These are phyloP conservation scores for Pichia sp. DNA, from an alignment of 1,139 yeast genomes.

Conservation along the genomic window DNA sequence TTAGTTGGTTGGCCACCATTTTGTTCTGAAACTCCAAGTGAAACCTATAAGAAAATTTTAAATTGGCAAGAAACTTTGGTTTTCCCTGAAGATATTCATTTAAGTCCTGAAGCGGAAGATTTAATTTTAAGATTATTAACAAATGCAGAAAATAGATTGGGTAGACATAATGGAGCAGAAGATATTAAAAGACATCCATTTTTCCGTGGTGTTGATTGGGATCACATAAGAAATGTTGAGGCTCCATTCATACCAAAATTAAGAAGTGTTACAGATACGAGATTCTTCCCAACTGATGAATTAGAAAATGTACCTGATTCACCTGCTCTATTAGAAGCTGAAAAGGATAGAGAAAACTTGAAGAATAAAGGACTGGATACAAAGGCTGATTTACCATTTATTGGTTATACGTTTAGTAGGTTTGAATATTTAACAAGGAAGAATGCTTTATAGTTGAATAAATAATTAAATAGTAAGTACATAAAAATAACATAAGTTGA, in stretches of 20 bases:
- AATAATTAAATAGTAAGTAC: not conserved
- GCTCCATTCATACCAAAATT: conserved; percentile 91
- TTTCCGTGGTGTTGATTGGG: conserved; percentile 96
- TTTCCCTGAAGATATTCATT: conserved; percentile 93
- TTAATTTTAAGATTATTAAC: conserved; percentile 78
- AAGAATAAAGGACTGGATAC: conserved; percentile 34
- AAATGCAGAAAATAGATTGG: conserved; percentile 78
- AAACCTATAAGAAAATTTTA: conserved; percentile 88
- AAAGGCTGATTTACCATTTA: conserved; percentile 89
- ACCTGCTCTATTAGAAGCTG: conserved; percentile 76
- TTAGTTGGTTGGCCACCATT: conserved; percentile 99
- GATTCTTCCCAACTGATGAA: conserved; percentile 98
- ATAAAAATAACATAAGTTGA: not conserved
- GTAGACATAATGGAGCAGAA: conserved; percentile 88
- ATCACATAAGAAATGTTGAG: conserved; percentile 80
- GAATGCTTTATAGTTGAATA: conserved; percentile 43
- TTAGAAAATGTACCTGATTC: conserved; percentile 91
- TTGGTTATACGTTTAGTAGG: conserved; percentile 92
- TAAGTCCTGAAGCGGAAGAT: conserved; percentile 92
- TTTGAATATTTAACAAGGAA: conserved; percentile 87
- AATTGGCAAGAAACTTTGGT: conserved; percentile 92
- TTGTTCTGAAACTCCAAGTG: conserved; percentile 98
- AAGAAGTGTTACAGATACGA: conserved; percentile 86
- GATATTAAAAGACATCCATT: conserved; percentile 92
- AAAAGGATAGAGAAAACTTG: conserved; percentile 45